These are phyloP conservation scores for Sophora flavescens DNA, from an alignment of 306 rosid species.

Conservation along the genomic window DNA sequence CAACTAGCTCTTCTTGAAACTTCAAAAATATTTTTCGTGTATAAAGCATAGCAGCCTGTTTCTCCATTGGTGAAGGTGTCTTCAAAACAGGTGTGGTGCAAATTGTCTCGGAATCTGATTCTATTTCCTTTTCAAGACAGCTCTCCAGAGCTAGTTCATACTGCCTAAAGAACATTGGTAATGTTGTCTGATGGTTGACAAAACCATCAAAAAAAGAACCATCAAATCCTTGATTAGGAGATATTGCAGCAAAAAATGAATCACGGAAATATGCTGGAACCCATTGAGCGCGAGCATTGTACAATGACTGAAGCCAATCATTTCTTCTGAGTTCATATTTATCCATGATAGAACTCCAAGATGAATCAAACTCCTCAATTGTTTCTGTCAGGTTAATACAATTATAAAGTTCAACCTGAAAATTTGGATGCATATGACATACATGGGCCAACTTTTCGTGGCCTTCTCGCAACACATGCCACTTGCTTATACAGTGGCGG, in stretches of 20 bases:
- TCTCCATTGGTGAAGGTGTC: constrained; percentile 99
- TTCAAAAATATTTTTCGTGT: constrained; percentile 82
- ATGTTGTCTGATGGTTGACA: constrained; percentile 87
- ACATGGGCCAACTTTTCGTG: constrained; percentile 82
- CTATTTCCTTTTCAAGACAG: constrained; percentile 86
- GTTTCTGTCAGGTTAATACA: constrained; percentile 94
- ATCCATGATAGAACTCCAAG: constrained; percentile 80
- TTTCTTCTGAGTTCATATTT: constrained; percentile 80
- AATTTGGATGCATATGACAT: constrained; percentile 80
- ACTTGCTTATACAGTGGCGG: constrained; percentile 84
- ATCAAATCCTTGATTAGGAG: constrained; percentile 74
- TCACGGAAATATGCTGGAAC: constrained; percentile 88
- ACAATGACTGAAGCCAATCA: constrained; percentile 85
- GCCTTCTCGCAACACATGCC: constrained; percentile 95
- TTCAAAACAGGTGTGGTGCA: constrained; percentile 77
- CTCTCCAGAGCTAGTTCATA: constrained; percentile 88
- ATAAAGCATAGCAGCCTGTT: constrained; percentile 89
- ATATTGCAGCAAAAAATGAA: constrained; percentile 76
- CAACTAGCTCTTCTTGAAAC: constrained; percentile 97
- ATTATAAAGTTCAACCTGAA: constrained; percentile 82
- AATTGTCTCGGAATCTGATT: constrained; percentile 85
- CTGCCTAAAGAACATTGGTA: constrained; percentile 94
- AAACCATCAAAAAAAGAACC: constrained; percentile 84
- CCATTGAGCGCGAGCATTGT: constrained; percentile 84
- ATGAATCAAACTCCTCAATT: constrained; percentile 86